phyloP scores from a whole-genome alignment of 2,329 filamentous ascomycete genomes.

The Trichoderma lentiforme region DNA sequence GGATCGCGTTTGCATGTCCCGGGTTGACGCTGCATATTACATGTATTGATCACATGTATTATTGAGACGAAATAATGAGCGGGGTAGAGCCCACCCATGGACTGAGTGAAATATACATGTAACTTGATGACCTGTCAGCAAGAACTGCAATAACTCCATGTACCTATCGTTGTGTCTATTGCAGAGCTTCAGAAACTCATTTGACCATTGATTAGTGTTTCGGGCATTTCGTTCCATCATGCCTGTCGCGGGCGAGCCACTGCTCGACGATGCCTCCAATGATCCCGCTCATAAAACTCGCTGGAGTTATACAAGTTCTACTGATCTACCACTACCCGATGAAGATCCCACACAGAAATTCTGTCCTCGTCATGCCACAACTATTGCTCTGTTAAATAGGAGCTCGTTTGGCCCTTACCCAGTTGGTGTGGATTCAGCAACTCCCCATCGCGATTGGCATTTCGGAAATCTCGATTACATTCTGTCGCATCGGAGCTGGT shows the following conservation, averaged over 20 bases:
- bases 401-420: neutral
- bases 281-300: neutral
- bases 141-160: neutral
- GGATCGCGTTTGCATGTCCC: neutral
- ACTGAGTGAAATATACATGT: neutral
- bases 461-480: slow-evolving; percentile 6
- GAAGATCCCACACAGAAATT: slow-evolving; percentile 3
- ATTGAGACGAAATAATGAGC: neutral
- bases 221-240: neutral
- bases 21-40: neutral
- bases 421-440: neutral
- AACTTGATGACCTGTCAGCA: neutral
- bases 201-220: neutral
- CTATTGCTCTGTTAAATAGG: neutral
- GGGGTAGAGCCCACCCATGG: neutral
- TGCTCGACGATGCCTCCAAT: neutral
- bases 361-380: slow-evolving; percentile 2
- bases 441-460: slow-evolving; percentile 12
- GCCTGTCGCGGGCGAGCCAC: neutral
- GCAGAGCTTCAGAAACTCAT: neutral
- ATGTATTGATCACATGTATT: neutral
- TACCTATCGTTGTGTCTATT: neutral
- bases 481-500: neutral
- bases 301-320: slow-evolving; percentile 2
- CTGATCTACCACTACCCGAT: neutral